Percentiles rank a stretch among this genome's conserved stretches.
These are phyloP conservation scores for Colletotrichum kahawae DNA, from an alignment of 2,329 filamentous ascomycete genomes.

Conservation along the genomic window DNA sequence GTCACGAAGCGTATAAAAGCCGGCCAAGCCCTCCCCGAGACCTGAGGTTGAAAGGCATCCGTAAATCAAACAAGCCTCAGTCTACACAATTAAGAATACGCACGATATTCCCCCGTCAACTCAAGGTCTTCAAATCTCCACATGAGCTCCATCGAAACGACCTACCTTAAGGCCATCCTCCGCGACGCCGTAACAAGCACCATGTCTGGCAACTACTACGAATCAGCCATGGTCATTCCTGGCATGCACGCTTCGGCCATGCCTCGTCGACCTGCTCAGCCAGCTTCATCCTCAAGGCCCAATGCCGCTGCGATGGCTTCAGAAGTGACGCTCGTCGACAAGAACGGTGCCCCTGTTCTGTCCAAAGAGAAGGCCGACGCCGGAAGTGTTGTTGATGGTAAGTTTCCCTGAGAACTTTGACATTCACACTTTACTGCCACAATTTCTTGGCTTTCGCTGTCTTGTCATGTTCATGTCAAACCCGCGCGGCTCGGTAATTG, in stretches of 20 bases:
- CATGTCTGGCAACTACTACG: conserved; percentile 16
- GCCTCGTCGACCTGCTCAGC: conserved; percentile 9
- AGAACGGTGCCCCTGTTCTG: neutral
- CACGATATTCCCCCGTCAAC: neutral
- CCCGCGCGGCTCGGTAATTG: neutral
- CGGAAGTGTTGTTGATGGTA: neutral
- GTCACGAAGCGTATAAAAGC: neutral
- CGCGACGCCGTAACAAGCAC: neutral
- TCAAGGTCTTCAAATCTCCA: neutral
- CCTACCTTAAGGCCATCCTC: conserved; percentile 16
- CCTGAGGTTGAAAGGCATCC: neutral
- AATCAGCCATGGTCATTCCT: conserved; percentile 14
- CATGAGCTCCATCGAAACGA: conserved; percentile 15
- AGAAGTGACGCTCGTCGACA: conserved; percentile 17
- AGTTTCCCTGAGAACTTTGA: neutral
- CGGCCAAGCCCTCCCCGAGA: neutral
- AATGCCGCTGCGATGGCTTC: conserved; percentile 8
- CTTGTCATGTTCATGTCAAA: neutral
- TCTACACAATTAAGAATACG: neutral
- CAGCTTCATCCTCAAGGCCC: neutral
- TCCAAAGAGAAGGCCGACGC: conserved; percentile 16
- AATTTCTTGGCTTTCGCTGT: neutral
- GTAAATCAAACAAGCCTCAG: neutral
- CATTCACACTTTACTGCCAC: neutral
- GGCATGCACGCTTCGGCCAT: conserved; percentile 14